Evolutionary conservation across 331 rosid genomes (phyloP), one percentile per base, ranked within the genome.

Genomic region (Malus hybrid): DNA sequence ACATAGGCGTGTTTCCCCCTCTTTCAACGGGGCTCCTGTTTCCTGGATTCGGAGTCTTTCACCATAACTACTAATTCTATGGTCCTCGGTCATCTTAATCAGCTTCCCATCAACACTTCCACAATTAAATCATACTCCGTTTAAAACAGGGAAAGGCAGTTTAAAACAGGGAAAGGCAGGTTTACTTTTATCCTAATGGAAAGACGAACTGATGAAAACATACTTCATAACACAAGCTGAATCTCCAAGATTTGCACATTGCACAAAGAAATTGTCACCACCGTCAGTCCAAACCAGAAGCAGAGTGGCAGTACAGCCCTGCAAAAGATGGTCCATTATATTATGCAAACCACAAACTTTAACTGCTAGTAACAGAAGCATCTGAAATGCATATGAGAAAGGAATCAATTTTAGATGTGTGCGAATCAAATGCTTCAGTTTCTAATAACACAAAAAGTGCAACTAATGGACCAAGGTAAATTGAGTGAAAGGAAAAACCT

Each of bases 261-360:
- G 99, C 26, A 84, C 96, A 86, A 85, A 92, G 82, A 86, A 91
- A 46, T 86, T 89, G 55, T 78, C 84, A 66, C 79, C 58, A 72
- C 73, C 74, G 78, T 89, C 91, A 75, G 84, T 68, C 99, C 99
- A 95, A 72, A 92, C 94, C 81, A 95, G 88, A 83, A 95, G 97
- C 78, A 92, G 84, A 48, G 99, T 95, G 24, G 99, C 98, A 70
- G 99, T 95, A 87, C 99, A 95, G 66, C 99, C 99, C 99, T 95
- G 93, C 66, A 74, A 76, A 61, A 30, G 79, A 77, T 75, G 82
- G 71, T 74, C 74, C 29, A 67, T 66, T 57, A 66, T 75, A 62
- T 78, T 52, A 24, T 69, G 68, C 62, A 55, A 73, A 78, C 71
- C 75, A 76, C 75, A 78, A 32, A 29, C 69, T 75, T 66, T 78